Percentiles rank a stretch among this genome's conserved stretches.
phyloP scores from a whole-genome alignment of 306 rosid species.

The Echinosophora koreensis region DNA sequence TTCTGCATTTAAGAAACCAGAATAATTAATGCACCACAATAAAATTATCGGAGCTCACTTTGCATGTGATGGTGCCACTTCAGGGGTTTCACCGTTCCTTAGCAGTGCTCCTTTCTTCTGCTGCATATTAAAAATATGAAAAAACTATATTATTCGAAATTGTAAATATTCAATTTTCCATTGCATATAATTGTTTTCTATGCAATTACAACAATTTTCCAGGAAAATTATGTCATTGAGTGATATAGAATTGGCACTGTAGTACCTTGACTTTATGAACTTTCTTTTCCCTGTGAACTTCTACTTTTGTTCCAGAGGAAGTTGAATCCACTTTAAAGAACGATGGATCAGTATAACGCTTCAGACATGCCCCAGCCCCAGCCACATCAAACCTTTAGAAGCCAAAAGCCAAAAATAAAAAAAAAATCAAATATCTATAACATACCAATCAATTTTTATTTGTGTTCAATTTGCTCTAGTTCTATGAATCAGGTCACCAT shows the following conservation, averaged over 20 bases:
- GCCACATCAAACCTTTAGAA: conserved; percentile 91
- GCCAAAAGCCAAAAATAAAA: conserved; percentile 40
- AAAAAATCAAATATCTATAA: conserved; percentile 37
- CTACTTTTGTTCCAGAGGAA: conserved; percentile 51
- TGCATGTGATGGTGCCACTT: conserved; percentile 70
- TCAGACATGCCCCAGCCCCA: conserved; percentile 96
- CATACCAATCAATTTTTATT: conserved; percentile 19
- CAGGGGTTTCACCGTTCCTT: conserved; percentile 79
- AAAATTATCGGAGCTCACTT: conserved; percentile 70
- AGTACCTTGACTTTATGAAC: conserved; percentile 77
- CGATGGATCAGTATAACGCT: conserved; percentile 97
- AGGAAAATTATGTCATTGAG: neutral
- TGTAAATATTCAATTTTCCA: conserved; percentile 34
- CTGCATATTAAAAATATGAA: conserved; percentile 43
- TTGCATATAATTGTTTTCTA: conserved; percentile 24
- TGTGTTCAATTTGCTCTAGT: conserved; percentile 12
- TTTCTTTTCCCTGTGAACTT: conserved; percentile 73
- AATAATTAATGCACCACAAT: conserved; percentile 41
- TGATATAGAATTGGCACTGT: conserved; percentile 25
- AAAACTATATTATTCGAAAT: conserved; percentile 20
- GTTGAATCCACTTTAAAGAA: conserved; percentile 72
- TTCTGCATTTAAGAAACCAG: conserved; percentile 38
- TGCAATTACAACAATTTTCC: conserved; percentile 11
- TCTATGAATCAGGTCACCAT: conserved; percentile 47
- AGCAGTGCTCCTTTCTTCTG: conserved; percentile 73